Percentiles rank a stretch among this genome's conserved stretches.
These are phyloP conservation scores for Mycena vulgaris DNA, from an alignment of 768 basidiomycete species.

Conservation along the genomic window DNA sequence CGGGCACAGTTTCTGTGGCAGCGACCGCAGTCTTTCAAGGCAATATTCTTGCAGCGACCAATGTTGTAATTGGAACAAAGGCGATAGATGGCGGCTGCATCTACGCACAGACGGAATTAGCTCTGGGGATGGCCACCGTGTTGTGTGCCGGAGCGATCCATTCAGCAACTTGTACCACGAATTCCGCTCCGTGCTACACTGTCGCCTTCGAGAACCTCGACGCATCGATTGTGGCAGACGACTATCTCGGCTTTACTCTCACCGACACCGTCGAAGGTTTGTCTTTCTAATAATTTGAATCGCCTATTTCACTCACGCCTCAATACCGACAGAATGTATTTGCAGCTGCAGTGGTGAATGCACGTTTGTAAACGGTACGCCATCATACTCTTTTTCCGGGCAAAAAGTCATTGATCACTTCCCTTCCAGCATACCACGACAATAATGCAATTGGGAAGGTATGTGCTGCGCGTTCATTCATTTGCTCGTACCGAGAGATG, in stretches of 20 bases:
- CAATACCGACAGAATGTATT: not conserved
- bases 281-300: not conserved
- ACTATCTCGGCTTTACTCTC: constrained; percentile 23
- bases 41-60: too few species aligned
- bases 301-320: too few species aligned
- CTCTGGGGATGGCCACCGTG: too few species aligned
- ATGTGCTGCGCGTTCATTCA: not conserved
- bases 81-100: too few species aligned
- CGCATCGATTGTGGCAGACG: constrained; percentile 16
- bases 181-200: too few species aligned
- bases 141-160: too few species aligned
- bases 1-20: too few species aligned
- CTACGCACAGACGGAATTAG: too few species aligned
- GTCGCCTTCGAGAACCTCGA: not conserved
- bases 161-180: too few species aligned
- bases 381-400: not conserved
- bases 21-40: too few species aligned
- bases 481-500: not conserved
- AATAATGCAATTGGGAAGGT: constrained; percentile 3
- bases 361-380: constrained; percentile 14
- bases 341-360: too few species aligned
- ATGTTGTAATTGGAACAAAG: too few species aligned
- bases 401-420: not conserved
- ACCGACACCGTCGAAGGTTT: constrained; percentile 29
- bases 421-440: constrained; percentile 1